A percentile compares a stretch with the other conserved stretches of the same genome.
Conservation (phyloP, 352 stramenopile species). For the Phytophthora cactorum region DNA sequence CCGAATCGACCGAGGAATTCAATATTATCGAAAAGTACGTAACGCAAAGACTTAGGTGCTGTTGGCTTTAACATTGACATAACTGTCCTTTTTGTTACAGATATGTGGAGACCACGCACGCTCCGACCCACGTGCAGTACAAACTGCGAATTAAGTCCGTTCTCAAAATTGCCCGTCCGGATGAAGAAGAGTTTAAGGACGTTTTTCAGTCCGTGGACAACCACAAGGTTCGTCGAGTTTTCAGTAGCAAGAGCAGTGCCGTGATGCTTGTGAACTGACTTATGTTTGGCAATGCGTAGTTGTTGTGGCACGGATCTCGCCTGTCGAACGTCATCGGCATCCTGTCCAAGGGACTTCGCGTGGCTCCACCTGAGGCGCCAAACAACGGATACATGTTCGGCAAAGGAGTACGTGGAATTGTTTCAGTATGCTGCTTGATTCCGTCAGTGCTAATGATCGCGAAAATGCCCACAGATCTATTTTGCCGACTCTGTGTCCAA, state of each 20-base stretch:
- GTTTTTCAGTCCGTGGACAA: conserved; percentile 63
- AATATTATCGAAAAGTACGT: conserved; percentile 54
- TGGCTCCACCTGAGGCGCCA: conserved; percentile 82
- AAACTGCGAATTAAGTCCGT: conserved; percentile 66
- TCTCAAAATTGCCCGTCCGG: conserved; percentile 51
- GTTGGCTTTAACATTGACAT: background rate
- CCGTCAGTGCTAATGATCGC: conserved; percentile 8
- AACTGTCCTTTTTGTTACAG: conserved; percentile 12
- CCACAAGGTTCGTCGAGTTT: conserved; percentile 46
- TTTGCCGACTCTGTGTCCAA: conserved; percentile 88
- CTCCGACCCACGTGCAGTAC: conserved; percentile 68
- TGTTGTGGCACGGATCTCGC: conserved; percentile 88
- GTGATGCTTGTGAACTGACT: conserved; percentile 5
- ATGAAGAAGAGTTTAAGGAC: conserved; percentile 51
- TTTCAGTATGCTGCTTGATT: background rate
- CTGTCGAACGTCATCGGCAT: conserved; percentile 85
- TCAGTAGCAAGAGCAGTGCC: background rate
- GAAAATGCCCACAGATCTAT: conserved; percentile 61
- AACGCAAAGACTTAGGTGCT: background rate
- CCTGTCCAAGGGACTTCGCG: conserved; percentile 75
- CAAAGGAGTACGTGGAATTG: conserved; percentile 68
- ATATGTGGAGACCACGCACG: conserved; percentile 72
- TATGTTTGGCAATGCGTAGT: conserved; percentile 25
- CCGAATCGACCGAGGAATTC: conserved; percentile 48
- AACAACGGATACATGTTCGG: conserved; percentile 86